Evolutionary conservation across 441 rosid genomes (phyloP).

Genomic region (Dalechampia spathulata): DNA sequence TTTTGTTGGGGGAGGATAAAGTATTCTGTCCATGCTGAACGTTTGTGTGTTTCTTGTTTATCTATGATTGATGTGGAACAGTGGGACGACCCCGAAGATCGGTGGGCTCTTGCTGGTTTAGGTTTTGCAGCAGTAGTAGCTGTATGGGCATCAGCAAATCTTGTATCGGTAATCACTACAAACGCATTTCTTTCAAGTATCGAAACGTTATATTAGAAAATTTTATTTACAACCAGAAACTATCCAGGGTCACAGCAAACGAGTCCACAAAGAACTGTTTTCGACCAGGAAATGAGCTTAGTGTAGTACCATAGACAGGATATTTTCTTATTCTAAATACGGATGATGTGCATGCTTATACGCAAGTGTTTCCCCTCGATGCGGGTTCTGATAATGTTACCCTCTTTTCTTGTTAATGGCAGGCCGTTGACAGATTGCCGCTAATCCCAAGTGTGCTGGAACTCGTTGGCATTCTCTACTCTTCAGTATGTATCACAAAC

Average conservation of each 20-base stretch:
- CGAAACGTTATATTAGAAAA: too few species aligned
- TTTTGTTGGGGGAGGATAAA: too few species aligned
- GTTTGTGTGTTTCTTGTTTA: conserved; percentile 8
- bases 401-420: conserved; percentile 8
- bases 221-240: background rate
- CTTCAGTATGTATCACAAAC: conserved; percentile 43
- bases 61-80: conserved; percentile 23
- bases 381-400: conserved; percentile 3
- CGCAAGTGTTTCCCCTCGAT: background rate
- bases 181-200: conserved; percentile 4
- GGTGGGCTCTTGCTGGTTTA: conserved; percentile 63
- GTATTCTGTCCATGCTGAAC: too few species aligned
- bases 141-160: conserved; percentile 67
- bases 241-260: too few species aligned
- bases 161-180: conserved; percentile 42
- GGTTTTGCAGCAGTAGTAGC: conserved; percentile 69
- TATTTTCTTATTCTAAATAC: too few species aligned
- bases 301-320: too few species aligned
- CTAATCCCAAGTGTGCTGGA: conserved; percentile 56
- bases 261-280: too few species aligned
- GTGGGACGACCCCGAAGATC: conserved; percentile 87
- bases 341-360: background rate
- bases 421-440: conserved; percentile 79
- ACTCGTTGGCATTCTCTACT: conserved; percentile 63
- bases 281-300: too few species aligned